A percentile compares a stretch with the other conserved stretches of the same genome.
Conservation (phyloP, 169 alveolate genomes). For the Theileria equi region DNA sequence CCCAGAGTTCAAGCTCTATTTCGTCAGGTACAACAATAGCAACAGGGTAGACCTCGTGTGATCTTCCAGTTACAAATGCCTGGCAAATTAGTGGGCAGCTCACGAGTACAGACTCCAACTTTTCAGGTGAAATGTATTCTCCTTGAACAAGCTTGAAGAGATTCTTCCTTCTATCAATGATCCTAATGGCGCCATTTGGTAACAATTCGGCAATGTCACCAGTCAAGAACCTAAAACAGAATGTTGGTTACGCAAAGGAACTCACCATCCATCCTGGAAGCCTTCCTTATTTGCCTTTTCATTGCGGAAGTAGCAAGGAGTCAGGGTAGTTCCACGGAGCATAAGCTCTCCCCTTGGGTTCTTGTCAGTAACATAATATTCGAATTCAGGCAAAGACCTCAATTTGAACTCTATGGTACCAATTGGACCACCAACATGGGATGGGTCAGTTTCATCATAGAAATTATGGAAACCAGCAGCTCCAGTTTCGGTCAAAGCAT, state of each 20-base stretch:
- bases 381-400: slow-evolving; percentile 90
- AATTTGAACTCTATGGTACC: slow-evolving; percentile 83
- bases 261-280: slow-evolving; percentile 85
- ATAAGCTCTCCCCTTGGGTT: slow-evolving; percentile 71
- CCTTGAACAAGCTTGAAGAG: slow-evolving; percentile 93
- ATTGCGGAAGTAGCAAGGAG: slow-evolving; percentile 84
- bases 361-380: slow-evolving; percentile 64
- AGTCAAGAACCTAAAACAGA: slow-evolving; percentile 72
- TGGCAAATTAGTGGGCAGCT: slow-evolving; percentile 65
- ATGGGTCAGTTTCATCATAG: slow-evolving; percentile 70
- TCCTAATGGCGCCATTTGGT: slow-evolving; percentile 83
- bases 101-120: slow-evolving; percentile 77
- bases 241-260: background rate
- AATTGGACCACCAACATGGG: slow-evolving; percentile 87
- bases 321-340: slow-evolving; percentile 81
- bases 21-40: slow-evolving; percentile 65
- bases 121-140: slow-evolving; percentile 94
- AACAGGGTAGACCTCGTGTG: slow-evolving; percentile 62
- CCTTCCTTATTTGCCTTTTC: slow-evolving; percentile 81
- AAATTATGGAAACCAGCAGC: slow-evolving; percentile 52
- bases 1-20: slow-evolving; percentile 49
- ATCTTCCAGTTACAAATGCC: slow-evolving; percentile 72
- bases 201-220: slow-evolving; percentile 90
- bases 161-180: slow-evolving; percentile 92
- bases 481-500: slow-evolving; percentile 60